A percentile compares a stretch with the other conserved stretches of the same genome.
Evolutionary conservation across 257 asterid genomes (phyloP).

Genomic region (Nicotiana knightiana): DNA sequence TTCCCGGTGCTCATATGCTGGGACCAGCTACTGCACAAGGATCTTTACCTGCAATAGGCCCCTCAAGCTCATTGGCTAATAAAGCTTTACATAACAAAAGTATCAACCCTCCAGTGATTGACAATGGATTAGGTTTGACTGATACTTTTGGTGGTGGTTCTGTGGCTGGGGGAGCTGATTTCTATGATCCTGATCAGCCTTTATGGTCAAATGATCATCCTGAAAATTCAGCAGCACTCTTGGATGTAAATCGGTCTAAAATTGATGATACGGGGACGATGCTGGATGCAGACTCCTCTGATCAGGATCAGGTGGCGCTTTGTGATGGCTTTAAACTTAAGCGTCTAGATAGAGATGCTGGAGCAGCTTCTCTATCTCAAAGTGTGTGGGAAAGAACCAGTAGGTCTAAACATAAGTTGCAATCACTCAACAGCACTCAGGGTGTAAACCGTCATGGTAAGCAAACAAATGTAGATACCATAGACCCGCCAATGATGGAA

Average conservation of each 20-base stretch:
- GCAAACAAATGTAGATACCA: conserved; percentile 34
- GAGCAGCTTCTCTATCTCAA: conserved; percentile 45
- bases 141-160: conserved; percentile 47
- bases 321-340: conserved; percentile 47
- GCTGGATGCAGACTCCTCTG: conserved; percentile 38
- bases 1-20: conserved; percentile 56
- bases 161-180: conserved; percentile 57
- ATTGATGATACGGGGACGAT: conserved; percentile 41
- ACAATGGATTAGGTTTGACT: conserved; percentile 49
- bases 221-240: conserved; percentile 51
- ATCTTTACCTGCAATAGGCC: conserved; percentile 36
- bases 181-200: conserved; percentile 99
- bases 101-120: conserved; percentile 45
- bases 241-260: conserved; percentile 38
- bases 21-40: conserved; percentile 58
- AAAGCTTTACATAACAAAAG: conserved; percentile 43
- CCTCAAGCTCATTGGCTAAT: conserved; percentile 41
- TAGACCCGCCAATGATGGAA: conserved; percentile 35
- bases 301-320: conserved; percentile 29
- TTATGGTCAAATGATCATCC: conserved; percentile 65
- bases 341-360: conserved; percentile 30
- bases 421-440: conserved; percentile 24
- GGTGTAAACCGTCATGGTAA: conserved; percentile 36
- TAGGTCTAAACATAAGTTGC: conserved; percentile 44
- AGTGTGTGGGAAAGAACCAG: conserved; percentile 73